Percentiles rank a stretch among this genome's conserved stretches.
Conservation (phyloP, 805 yeast species). For the Metschnikowia lochheadii region DNA sequence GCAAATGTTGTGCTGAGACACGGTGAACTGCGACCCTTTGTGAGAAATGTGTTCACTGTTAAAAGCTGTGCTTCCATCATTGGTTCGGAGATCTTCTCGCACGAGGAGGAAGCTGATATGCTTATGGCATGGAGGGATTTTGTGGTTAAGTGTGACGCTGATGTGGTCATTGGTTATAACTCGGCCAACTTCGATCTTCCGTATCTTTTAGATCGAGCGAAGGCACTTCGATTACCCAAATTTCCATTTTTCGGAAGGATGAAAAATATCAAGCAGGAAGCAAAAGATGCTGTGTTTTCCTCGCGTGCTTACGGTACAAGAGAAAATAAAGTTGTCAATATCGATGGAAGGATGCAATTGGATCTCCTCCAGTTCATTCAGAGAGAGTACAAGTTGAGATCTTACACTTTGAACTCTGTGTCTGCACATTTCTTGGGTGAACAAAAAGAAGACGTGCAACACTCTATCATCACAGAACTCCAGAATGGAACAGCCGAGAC, state of each 20-base stretch:
- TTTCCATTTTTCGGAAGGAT: slow-evolving; percentile 91
- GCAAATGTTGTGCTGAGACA: slow-evolving; percentile 87
- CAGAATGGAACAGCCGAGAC: slow-evolving; percentile 92
- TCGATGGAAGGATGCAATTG: slow-evolving; percentile 93
- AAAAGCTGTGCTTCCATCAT: slow-evolving; percentile 89
- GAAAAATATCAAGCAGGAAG: slow-evolving; percentile 62
- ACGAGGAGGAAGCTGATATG: slow-evolving; percentile 76
- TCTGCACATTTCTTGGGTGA: slow-evolving; percentile 91
- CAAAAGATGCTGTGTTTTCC: slow-evolving; percentile 76
- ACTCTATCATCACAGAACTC: slow-evolving; percentile 89
- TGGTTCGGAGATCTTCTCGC: slow-evolving; percentile 83
- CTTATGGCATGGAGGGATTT: slow-evolving; percentile 82
- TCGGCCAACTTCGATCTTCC: slow-evolving; percentile 95
- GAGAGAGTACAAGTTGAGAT: slow-evolving; percentile 90
- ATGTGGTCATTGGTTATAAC: slow-evolving; percentile 94
- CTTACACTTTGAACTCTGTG: slow-evolving; percentile 92
- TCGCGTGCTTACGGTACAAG: slow-evolving; percentile 96
- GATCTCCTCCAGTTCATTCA: slow-evolving; percentile 90
- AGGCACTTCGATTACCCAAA: slow-evolving; percentile 54
- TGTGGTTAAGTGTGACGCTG: slow-evolving; percentile 82
- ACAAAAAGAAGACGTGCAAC: slow-evolving; percentile 97
- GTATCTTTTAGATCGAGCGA: slow-evolving; percentile 82
- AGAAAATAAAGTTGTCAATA: slow-evolving; percentile 85
- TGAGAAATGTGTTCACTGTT: slow-evolving; percentile 91
- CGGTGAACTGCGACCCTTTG: slow-evolving; percentile 85